These are phyloP conservation scores for Beauveria sp. DNA, from an alignment of 2,329 filamentous ascomycete genomes.

Conservation along the genomic window DNA sequence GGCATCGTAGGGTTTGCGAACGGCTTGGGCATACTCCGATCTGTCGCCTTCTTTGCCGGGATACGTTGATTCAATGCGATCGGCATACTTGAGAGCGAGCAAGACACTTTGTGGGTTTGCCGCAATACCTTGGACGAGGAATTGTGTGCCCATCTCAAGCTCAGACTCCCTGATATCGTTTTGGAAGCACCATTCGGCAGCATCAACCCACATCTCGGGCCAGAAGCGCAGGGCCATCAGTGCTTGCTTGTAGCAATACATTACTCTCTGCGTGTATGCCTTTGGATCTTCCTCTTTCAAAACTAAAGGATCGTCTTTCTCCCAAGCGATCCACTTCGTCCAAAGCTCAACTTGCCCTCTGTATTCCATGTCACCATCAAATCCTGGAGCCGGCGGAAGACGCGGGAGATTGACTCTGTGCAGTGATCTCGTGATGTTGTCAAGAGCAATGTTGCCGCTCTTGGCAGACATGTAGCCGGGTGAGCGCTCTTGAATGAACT, in stretches of 20 bases:
- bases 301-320: slow-evolving; percentile 85
- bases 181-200: slow-evolving; percentile 83
- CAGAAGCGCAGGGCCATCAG: slow-evolving; percentile 90
- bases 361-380: slow-evolving; percentile 80
- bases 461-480: slow-evolving; percentile 94
- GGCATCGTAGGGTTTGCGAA: slow-evolving; percentile 76
- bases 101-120: slow-evolving; percentile 93
- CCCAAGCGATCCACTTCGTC: slow-evolving; percentile 93
- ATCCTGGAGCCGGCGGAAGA: slow-evolving; percentile 76
- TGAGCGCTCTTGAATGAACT: slow-evolving; percentile 88
- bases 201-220: slow-evolving; percentile 93
- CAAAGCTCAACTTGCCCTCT: slow-evolving; percentile 77
- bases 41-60: slow-evolving; percentile 71
- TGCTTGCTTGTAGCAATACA: slow-evolving; percentile 90
- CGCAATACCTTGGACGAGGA: slow-evolving; percentile 72
- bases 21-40: slow-evolving; percentile 66
- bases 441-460: slow-evolving; percentile 80
- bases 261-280: slow-evolving; percentile 66
- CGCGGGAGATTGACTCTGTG: slow-evolving; percentile 70
- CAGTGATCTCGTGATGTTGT: slow-evolving; percentile 74
- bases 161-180: slow-evolving; percentile 60
- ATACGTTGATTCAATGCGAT: slow-evolving; percentile 74
- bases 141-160: slow-evolving; percentile 57
- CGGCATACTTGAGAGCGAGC: slow-evolving; percentile 80
- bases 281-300: slow-evolving; percentile 73